These are phyloP conservation scores for Chalaropsis thielavioides DNA, from an alignment of 2,329 filamentous ascomycete species.

Conservation along the genomic window DNA sequence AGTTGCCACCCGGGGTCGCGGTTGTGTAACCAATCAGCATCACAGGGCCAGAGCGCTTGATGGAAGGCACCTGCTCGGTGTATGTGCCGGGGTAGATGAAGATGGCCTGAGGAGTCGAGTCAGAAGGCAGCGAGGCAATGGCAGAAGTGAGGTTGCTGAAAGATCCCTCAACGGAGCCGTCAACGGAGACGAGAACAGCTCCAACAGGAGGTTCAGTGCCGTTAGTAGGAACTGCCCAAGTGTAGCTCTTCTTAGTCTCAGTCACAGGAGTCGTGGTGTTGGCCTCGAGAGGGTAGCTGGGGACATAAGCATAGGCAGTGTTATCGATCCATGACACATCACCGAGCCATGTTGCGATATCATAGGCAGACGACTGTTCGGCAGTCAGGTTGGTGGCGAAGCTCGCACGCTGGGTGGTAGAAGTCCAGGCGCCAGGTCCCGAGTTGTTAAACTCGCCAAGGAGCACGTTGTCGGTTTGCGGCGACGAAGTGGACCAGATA, in stretches of 20 bases:
- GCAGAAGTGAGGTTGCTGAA: conserved; percentile 24
- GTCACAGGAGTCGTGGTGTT: conserved; percentile 13
- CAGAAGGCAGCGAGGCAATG: conserved; percentile 20
- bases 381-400: conserved; percentile 26
- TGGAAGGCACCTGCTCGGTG: conserved; percentile 43
- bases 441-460: conserved; percentile 48
- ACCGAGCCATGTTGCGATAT: conserved; percentile 27
- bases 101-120: conserved; percentile 24
- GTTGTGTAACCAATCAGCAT: conserved; percentile 46
- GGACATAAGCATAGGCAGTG: conserved; percentile 27
- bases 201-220: conserved; percentile 28
- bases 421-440: conserved; percentile 34
- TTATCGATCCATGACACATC: conserved; percentile 30
- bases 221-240: conserved; percentile 24
- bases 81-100: conserved; percentile 37
- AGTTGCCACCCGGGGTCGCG: conserved; percentile 31
- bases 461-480: conserved; percentile 37
- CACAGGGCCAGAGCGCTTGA: conserved; percentile 34
- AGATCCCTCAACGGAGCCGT: conserved; percentile 21
- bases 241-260: background rate
- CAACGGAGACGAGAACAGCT: conserved; percentile 30
- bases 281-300: conserved; percentile 24
- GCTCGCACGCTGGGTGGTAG: conserved; percentile 35
- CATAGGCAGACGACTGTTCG: conserved; percentile 19
- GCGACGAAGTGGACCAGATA: conserved; percentile 36